phyloP scores from a whole-genome alignment of 148 eudicot genomes.

The Spergularia bocconei region DNA sequence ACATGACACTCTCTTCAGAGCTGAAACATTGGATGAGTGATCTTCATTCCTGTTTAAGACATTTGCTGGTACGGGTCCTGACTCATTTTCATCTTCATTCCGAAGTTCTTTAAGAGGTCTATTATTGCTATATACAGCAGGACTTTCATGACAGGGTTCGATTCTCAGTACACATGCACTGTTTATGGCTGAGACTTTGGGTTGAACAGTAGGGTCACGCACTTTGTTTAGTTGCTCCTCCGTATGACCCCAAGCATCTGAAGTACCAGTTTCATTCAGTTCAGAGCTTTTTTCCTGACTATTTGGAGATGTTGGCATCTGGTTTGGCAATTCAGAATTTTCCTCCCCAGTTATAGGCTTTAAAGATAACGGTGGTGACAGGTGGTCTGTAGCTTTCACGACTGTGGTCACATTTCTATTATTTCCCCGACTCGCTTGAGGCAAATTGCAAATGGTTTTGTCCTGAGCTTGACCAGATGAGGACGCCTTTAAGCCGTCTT shows the following conservation, averaged over 20 bases:
- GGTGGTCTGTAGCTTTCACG: neutral
- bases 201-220: neutral
- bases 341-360: neutral
- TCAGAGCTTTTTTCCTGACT: neutral
- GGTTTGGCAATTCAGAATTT: neutral
- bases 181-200: neutral
- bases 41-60: constrained; percentile 1
- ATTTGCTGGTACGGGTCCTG: neutral
- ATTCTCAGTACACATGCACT: neutral
- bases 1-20: neutral
- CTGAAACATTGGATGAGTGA: neutral
- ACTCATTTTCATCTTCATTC: constrained; percentile 6
- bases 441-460: neutral
- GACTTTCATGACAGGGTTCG: constrained; percentile 12
- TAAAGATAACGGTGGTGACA: neutral
- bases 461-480: neutral
- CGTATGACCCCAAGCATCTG: neutral
- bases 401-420: neutral
- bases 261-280: neutral
- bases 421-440: constrained; percentile 1
- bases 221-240: neutral
- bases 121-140: neutral
- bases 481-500: neutral
- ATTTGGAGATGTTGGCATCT: constrained; percentile 11
- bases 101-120: neutral